Evolutionary conservation across 2,329 filamentous ascomycete species (phyloP), one percentile per base, ranked within the genome.

Genomic region (Torrubiellomyces zombiae): DNA sequence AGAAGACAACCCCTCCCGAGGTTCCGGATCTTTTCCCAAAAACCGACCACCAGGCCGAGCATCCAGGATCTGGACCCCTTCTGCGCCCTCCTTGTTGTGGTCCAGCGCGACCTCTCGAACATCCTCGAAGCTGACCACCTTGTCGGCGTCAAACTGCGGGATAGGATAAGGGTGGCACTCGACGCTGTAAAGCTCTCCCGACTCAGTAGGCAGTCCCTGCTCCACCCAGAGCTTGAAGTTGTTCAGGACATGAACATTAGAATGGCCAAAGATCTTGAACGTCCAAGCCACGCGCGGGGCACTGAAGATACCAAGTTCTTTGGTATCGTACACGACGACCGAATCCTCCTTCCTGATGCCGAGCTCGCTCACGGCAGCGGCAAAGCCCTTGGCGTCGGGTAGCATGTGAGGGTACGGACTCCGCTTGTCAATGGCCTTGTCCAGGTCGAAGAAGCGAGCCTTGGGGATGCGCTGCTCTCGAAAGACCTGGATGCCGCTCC

Each of bases 391-490:
- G 18, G 79, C 63, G 6, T 67, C 75, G 3, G 89, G 89, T 3
- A 98, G 69, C 89, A 98, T 98, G 50, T 98, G 89, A 6, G 89
- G 86, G 47, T 93, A 95, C 2, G 81, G 78, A 28, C 78, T 92
- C 38, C 72, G 70, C 36, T 74, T 73, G 52, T 98, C 85, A 42
- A 89, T 82, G 45, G 93, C 68, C 40, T 73, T 81, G 53, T 98
- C 89, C 27, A 98, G 65, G 50, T 98, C 85, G 50, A 98, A 98
- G 67, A 95, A 98, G 16, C 83, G 78, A 2, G 89, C 77, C 42
- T 75, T 74, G 13, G 85, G 86, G 34, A 98, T 89, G 40, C 82
- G 80, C 45, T 74, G 69, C 45, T 81, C 67, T 37, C 73, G 68
- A 59, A 86, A 98, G 21, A 75, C 71, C 35, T 89, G 64, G 38